Evolutionary conservation across 2,329 filamentous ascomycete genomes (phyloP).

Genomic region (Setomelanomma holmii): DNA sequence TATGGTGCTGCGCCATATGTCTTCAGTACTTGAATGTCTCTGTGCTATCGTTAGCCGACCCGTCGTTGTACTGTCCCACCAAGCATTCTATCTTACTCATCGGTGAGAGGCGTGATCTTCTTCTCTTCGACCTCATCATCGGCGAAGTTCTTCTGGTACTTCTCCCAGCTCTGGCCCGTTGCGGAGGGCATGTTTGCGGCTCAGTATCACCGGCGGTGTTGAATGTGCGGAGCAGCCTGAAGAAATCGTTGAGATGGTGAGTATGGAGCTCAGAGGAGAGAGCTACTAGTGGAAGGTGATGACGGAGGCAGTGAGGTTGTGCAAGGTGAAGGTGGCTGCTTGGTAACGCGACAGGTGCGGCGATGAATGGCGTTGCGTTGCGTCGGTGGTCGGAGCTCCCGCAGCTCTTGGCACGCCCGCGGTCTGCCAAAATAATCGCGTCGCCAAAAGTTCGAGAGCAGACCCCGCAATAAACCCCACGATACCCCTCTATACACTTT

Average conservation of each 20-base stretch:
- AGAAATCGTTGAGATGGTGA: no score
- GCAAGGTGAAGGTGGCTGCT: constrained; percentile 7
- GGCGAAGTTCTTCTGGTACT: constrained; percentile 96
- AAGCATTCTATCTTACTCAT: constrained; percentile 71
- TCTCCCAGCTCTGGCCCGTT: constrained; percentile 95
- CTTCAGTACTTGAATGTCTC: constrained; percentile 98
- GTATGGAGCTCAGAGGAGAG: no score
- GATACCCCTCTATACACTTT: constrained; percentile 25
- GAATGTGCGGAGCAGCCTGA: no score
- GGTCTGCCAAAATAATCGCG: constrained; percentile 35
- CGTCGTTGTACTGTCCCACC: constrained; percentile 12
- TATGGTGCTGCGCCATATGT: constrained; percentile 98
- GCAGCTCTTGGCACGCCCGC: constrained; percentile 13
- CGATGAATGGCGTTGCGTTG: background rate
- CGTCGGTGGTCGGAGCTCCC: constrained; percentile 14
- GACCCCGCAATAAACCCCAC: constrained; percentile 27
- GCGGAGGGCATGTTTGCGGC: constrained; percentile 80
- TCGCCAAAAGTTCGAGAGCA: constrained; percentile 27
- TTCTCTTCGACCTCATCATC: constrained; percentile 99
- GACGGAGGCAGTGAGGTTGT: constrained; percentile 24
- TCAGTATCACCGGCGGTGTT: constrained; percentile 15
- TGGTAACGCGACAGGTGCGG: background rate
- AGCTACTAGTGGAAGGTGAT: constrained; percentile 28
- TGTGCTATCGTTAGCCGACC: constrained; percentile 57
- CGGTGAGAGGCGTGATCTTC: constrained; percentile 96